phyloP scores from a whole-genome alignment of 1,284 basidiomycete genomes.

The Ganoderma lingzhi region DNA sequence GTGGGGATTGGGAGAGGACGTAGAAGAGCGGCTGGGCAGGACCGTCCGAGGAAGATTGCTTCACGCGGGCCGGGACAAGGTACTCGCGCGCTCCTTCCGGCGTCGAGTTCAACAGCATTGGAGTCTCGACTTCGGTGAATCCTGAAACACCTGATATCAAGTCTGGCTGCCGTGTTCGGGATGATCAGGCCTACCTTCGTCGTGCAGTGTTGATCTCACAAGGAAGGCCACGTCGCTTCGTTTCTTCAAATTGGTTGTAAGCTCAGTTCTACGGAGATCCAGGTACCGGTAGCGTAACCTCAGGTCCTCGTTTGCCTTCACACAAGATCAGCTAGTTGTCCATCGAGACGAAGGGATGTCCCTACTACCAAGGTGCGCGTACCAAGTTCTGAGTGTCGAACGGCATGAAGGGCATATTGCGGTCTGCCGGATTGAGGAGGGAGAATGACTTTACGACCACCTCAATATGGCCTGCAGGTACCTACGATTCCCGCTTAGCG shows the following conservation, averaged over 20 bases:
- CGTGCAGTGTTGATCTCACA: conserved; percentile 77
- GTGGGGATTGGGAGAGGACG: conserved; percentile 93
- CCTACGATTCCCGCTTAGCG: neutral
- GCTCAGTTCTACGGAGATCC: conserved; percentile 80
- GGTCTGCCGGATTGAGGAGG: conserved; percentile 82
- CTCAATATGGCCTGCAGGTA: conserved; percentile 78
- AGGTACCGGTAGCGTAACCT: conserved; percentile 88
- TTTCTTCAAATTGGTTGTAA: conserved; percentile 83
- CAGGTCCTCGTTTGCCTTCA: conserved; percentile 84
- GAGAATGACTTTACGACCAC: conserved; percentile 75
- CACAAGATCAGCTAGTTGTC: conserved; percentile 9
- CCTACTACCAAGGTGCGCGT: conserved; percentile 43
- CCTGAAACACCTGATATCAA: conserved; percentile 50
- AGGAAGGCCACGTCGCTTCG: conserved; percentile 84
- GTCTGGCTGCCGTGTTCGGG: neutral
- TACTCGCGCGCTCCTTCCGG: conserved; percentile 96
- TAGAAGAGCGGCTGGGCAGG: conserved; percentile 75
- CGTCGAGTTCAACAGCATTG: conserved; percentile 90
- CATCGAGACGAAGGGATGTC: neutral
- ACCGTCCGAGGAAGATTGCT: conserved; percentile 29
- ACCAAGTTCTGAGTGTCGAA: conserved; percentile 79
- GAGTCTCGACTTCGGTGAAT: conserved; percentile 94
- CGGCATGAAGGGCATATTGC: conserved; percentile 81
- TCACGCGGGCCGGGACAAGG: conserved; percentile 86
- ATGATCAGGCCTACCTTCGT: conserved; percentile 60